A percentile compares a stretch with the other conserved stretches of the same genome.
Evolutionary conservation across 441 rosid species (phyloP).

Genomic region (Jatropha multifida): DNA sequence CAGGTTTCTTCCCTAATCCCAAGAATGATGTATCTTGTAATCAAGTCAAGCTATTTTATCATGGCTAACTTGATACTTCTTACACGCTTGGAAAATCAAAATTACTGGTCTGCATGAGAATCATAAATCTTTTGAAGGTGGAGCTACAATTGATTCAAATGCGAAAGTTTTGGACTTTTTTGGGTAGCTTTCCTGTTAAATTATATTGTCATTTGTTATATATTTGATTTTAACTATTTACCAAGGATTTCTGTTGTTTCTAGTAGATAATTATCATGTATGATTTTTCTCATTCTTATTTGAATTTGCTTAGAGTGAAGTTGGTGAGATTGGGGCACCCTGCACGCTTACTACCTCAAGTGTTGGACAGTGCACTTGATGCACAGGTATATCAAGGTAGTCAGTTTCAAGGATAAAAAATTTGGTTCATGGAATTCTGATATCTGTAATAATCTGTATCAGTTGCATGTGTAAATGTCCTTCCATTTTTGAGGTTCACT

Average conservation of each 20-base stretch:
- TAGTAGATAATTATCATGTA: background rate
- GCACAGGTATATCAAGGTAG: slow-evolving; percentile 59
- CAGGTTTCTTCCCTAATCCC: background rate
- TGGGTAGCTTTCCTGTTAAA: background rate
- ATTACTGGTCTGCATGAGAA: slow-evolving; percentile 8
- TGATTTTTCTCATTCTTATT: slow-evolving; percentile 8
- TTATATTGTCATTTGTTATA: background rate
- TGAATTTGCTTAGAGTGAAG: slow-evolving; percentile 53
- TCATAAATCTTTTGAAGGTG: background rate
- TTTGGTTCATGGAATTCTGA: slow-evolving; percentile 4
- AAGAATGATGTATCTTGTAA: background rate
- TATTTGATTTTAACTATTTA: background rate
- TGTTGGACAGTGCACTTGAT: slow-evolving; percentile 88
- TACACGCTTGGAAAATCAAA: background rate
- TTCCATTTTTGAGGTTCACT: background rate
- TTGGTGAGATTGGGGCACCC: slow-evolving; percentile 96
- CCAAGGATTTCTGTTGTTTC: background rate
- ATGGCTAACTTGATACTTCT: background rate
- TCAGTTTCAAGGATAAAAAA: background rate
- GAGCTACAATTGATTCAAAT: background rate
- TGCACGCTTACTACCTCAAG: slow-evolving; percentile 94
- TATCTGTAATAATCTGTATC: slow-evolving; percentile 9
- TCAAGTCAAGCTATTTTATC: background rate
- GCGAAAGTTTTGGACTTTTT: background rate
- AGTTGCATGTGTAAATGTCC: background rate